phyloP scores from a whole-genome alignment of 768 basidiomycete species.

The Mycena pura region DNA sequence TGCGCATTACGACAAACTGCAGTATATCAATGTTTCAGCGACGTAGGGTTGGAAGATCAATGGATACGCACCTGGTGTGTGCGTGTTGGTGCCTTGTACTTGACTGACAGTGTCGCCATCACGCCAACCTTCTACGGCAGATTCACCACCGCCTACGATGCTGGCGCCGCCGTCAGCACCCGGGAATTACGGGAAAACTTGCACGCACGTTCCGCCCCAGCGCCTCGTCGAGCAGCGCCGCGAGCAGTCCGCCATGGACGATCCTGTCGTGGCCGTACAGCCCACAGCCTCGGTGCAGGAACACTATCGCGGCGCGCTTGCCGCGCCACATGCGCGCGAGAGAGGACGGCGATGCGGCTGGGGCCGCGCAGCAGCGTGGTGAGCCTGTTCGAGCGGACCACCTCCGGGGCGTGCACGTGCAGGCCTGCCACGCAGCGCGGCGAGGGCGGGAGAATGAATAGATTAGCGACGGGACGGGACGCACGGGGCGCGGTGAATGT shows the following conservation, averaged over 20 bases:
- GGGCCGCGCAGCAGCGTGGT: constrained; percentile 90
- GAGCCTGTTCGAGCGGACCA: constrained; percentile 79
- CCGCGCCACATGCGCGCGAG: constrained; percentile 77
- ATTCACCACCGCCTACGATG: constrained; percentile 80
- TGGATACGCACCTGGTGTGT: constrained; percentile 75
- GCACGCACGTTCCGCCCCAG: constrained; percentile 76
- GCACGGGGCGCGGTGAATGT: too few species aligned
- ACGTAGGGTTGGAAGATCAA: background rate
- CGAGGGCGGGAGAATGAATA: constrained; percentile 66
- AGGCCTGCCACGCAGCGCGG: constrained; percentile 65
- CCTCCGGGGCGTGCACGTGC: constrained; percentile 71
- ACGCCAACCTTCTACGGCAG: constrained; percentile 91
- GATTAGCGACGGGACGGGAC: too few species aligned
- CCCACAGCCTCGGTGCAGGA: constrained; percentile 85
- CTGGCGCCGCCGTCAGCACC: background rate
- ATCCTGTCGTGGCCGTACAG: constrained; percentile 96
- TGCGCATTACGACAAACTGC: constrained; percentile 87
- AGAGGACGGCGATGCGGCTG: constrained; percentile 81
- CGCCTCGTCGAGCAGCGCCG: constrained; percentile 88
- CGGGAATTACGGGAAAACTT: background rate
- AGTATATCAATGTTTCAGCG: background rate
- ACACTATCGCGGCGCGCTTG: constrained; percentile 71
- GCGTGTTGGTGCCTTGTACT: constrained; percentile 86
- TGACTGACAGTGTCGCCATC: constrained; percentile 82
- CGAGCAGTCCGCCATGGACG: constrained; percentile 90